Evolutionary conservation across 2,329 filamentous ascomycete genomes (phyloP), one percentile per base, ranked within the genome.

Genomic region (Cryphonectria radicalis): DNA sequence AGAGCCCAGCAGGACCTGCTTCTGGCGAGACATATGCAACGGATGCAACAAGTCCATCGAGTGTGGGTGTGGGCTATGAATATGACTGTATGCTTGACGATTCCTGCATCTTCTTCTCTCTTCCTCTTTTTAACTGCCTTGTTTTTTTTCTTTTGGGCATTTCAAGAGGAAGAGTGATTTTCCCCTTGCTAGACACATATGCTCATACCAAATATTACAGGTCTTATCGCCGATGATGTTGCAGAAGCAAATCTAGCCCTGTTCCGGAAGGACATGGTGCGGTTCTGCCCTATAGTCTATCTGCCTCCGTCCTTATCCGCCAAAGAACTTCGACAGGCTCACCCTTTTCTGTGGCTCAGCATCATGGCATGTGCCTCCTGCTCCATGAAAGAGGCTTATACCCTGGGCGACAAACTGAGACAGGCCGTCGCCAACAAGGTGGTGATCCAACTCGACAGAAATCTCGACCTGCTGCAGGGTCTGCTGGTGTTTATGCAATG

Each of bases 401-500:
- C 77, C 0, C 75, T 86, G 50, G 79, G 80, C 50, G 81, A 82
- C 2, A 80, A 79, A 25, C 78, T 85, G 7, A 83, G 84, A 59
- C 79, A 82, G 62, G 80, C 84, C 37, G 67, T 88, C 19, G 81
- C 84, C 0, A 79, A 83, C n/a, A 82, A 81, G 69, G 78, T 87
- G 37, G 74, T 89, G 8, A 71, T 87, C 17, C 81, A 85, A 13
- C 78, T 82, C n/a, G 85, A 88, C 69, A 82, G 83, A 66, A 83
- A 77, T 64, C 78, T 89, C 55, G 88, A 90, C 73, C 73, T 89
- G 14, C 78, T 90, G 1, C 79, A 86, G 14, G 87, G 87, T 0
- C 71, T 89, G 4, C 75, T 90, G 22, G 73, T 80, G 74, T 67
- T 84, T 79, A 68, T 79, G 83, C 32, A 80, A 43, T 89, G 87